Base-by-base conservation (phyloP, 345 rosid species). In the Crucihimalaya himalaica region DNA sequence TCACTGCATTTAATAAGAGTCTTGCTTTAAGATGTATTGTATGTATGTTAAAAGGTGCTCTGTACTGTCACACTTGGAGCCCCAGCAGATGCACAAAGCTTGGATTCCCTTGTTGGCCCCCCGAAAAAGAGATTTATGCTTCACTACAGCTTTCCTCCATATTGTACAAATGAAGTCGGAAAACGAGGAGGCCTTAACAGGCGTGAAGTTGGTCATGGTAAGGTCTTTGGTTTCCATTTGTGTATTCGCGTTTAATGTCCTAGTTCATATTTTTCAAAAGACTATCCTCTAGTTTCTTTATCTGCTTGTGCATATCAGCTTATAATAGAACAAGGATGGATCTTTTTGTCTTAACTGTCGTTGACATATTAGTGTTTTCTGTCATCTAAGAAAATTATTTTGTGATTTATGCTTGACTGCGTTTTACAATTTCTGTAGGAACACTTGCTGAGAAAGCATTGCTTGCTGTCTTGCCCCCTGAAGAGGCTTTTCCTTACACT, bases 191-290 rank as follows among this genome's bases (percentile, higher is more conserved):
- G 99, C 81, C 82, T 95, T 48, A 95, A 95, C 81, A 90, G 99
- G 79, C 97, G 99, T 79, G 97, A 95, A 90, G 97, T 95, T 77
- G 97, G 99, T 54, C 99, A 95, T 79, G 97, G 98, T 90, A 86
- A 69, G 43, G 35, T 74, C 55, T 40, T 66, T 35, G 34, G 31
- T 67, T 28, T 55, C 18, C 47, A 67, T 75, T 28, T 28, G 31
- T 27, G 10, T 45, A 52, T 23, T 66, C 19, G 23, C 21, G 10
- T 63, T 10, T 45, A 54, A 12, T 61, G 21, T 62, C 20, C 46
- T 61, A 8, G 7, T 20, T 54, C n/a, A 40, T n/a, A 3, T 21
- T 20, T 47, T 60, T 14, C 51, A 32, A 29, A 50, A 10, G 0
- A 14, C 53, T 55, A 37, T 42, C 21, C 27, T 57, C 23, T 19